Conservation (phyloP, 495 filamentous ascomycete species). For the Penicillium arizonense region DNA sequence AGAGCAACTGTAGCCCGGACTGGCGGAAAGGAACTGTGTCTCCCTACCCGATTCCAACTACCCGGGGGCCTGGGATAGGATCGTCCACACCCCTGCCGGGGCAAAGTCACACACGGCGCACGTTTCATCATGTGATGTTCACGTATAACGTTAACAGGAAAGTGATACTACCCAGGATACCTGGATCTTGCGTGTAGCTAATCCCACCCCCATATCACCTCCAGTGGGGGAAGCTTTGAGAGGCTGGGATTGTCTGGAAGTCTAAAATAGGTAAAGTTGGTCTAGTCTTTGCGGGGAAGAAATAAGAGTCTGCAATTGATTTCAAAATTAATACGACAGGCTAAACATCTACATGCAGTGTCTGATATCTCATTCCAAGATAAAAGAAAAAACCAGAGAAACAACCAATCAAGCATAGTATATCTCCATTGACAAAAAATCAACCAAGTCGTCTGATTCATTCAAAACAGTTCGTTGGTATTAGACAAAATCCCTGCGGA, state of each 20-base stretch:
- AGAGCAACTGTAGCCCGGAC: constrained; percentile 14
- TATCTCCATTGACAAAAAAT: neutral
- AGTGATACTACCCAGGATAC: neutral
- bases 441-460: constrained; percentile 8
- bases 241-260: too few relatives aligned
- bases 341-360: neutral
- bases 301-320: neutral
- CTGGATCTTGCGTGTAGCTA: too few relatives aligned
- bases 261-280: too few relatives aligned
- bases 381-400: neutral
- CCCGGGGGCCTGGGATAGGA: constrained; percentile 16
- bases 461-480: constrained; percentile 7
- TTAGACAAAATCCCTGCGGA: constrained; percentile 9
- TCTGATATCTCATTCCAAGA: neutral
- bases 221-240: too few relatives aligned
- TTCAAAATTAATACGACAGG: neutral
- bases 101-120: constrained; percentile 19
- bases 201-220: too few relatives aligned
- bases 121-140: constrained; percentile 30
- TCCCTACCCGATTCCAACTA: constrained; percentile 5
- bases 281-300: too few relatives aligned
- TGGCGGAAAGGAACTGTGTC: constrained; percentile 12
- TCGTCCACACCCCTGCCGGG: constrained; percentile 10
- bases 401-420: neutral
- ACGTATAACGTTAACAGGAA: neutral